Evolutionary conservation across 441 rosid genomes (phyloP).

Genomic region (Adansonia gregorii): DNA sequence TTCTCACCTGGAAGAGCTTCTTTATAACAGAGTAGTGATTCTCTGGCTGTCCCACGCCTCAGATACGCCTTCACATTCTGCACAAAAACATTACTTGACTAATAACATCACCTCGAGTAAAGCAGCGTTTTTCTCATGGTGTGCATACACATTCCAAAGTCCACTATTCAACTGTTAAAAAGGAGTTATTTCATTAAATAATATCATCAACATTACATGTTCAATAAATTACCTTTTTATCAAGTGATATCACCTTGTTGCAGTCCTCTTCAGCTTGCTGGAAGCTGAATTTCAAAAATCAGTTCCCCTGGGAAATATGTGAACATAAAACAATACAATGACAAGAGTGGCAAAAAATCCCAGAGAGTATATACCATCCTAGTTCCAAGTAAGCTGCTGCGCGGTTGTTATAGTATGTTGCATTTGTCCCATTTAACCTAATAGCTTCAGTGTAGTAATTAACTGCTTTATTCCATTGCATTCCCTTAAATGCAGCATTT

Average conservation of each 20-base stretch:
- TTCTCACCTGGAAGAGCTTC: constrained; percentile 79
- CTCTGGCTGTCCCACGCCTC: constrained; percentile 95
- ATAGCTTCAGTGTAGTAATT: constrained; percentile 84
- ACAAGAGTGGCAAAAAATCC: constrained; percentile 20
- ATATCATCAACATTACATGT: neutral
- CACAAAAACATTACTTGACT: constrained; percentile 21
- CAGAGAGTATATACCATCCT: constrained; percentile 54
- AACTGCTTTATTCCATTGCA: constrained; percentile 85
- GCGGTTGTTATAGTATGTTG: constrained; percentile 78
- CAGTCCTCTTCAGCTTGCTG: constrained; percentile 93
- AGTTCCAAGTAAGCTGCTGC: constrained; percentile 91
- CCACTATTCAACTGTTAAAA: neutral
- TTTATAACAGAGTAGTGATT: constrained; percentile 72
- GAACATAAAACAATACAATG: neutral
- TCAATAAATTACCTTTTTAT: constrained; percentile 64
- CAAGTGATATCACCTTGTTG: constrained; percentile 69
- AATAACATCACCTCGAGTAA: constrained; percentile 12
- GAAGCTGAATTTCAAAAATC: constrained; percentile 54
- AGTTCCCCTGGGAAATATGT: constrained; percentile 19
- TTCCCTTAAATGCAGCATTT: constrained; percentile 84
- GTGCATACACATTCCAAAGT: neutral
- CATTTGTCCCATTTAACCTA: constrained; percentile 67
- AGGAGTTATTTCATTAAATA: neutral
- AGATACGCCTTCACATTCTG: constrained; percentile 95
- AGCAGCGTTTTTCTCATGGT: neutral